Base-by-base conservation (phyloP, 495 filamentous ascomycete genomes). In the Haplographium delicatum region DNA sequence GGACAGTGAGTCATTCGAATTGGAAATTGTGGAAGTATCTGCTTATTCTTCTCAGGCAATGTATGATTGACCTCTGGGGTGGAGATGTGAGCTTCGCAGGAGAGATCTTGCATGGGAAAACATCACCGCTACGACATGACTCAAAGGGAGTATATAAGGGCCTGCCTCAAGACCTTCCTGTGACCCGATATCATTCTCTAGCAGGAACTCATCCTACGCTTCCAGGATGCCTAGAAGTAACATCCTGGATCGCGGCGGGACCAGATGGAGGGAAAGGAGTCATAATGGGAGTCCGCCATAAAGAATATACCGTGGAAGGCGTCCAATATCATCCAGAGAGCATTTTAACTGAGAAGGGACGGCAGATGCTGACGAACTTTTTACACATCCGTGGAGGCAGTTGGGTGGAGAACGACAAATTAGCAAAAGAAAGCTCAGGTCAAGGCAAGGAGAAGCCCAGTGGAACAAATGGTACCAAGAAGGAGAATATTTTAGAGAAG, bases 321-420 rank as follows among this genome's bases (percentile, higher is more conserved):
- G 90, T 97, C 15, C 93, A 98, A 63, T 98, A 96, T 65, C 93
- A 98, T 62, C 93, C 93, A 0, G 93, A 98, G 66, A 96, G 91
- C 63, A 98, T 98, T 45, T 68, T 98, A 24, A 96, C 93, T 0
- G 87, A 82, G 48, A 82, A 93, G 51, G 93, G 93, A 9, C 85
- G 88, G 24, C 62, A 75, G 7, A 96, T 98, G 88, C 77, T 97
- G 59, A 83, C 80, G 58, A 98, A 97, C 61, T 98, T 98, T 65
- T 71, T 98, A 23, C 76, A 72, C 44, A 83, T 96, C 74, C 83
- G 81, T 48, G 83, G 88, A 2, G 93, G 93, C 19, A 96, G 88
- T 30, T 98, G 93, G 93, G 78, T 74, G 25, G 89, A 88, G 54
- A 91, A 90, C 58, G 75, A 81, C 50, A 63, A 58, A 3, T 62